Conservation (phyloP, 495 filamentous ascomycete species). For the Emericellopsis terricola region DNA sequence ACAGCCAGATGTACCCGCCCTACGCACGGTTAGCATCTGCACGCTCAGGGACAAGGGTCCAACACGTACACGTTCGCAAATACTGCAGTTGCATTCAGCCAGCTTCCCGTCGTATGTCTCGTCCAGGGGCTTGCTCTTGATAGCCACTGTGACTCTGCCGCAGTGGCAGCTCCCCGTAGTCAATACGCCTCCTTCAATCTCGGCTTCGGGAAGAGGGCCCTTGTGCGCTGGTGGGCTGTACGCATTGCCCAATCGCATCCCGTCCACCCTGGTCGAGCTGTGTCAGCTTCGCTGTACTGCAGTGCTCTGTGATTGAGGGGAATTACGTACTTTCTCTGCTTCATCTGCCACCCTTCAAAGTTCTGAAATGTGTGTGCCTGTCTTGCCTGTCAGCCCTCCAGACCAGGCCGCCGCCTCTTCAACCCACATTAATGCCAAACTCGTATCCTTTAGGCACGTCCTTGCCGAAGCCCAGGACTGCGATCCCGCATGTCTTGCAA, state of each 20-base stretch:
- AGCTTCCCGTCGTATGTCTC: conserved; percentile 8
- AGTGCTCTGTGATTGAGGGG: not conserved
- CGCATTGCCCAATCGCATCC: conserved; percentile 7
- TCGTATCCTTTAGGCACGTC: not conserved
- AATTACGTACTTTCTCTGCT: conserved; percentile 14
- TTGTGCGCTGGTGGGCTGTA: conserved; percentile 17
- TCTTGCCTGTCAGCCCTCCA: too few relatives aligned
- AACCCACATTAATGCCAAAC: conserved; percentile 9
- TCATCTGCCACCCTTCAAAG: conserved; percentile 16
- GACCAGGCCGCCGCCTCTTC: not conserved
- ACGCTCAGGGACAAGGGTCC: not conserved
- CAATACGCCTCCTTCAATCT: conserved; percentile 15
- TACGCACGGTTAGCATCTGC: conserved; percentile 3
- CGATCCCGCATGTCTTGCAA: conserved; percentile 22
- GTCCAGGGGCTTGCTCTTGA: conserved; percentile 18
- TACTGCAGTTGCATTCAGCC: conserved; percentile 26
- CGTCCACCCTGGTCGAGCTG: conserved; percentile 15
- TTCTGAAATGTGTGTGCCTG: conserved; percentile 13
- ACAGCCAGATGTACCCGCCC: conserved; percentile 17
- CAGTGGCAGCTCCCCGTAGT: conserved; percentile 36
- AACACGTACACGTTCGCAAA: conserved; percentile 19
- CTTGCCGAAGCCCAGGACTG: not conserved
- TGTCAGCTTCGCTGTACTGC: not conserved
- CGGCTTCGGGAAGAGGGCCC: conserved; percentile 19
- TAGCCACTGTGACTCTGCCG: conserved; percentile 22